phyloP scores from a whole-genome alignment of 495 filamentous ascomycete species.

The Letharia lupina region DNA sequence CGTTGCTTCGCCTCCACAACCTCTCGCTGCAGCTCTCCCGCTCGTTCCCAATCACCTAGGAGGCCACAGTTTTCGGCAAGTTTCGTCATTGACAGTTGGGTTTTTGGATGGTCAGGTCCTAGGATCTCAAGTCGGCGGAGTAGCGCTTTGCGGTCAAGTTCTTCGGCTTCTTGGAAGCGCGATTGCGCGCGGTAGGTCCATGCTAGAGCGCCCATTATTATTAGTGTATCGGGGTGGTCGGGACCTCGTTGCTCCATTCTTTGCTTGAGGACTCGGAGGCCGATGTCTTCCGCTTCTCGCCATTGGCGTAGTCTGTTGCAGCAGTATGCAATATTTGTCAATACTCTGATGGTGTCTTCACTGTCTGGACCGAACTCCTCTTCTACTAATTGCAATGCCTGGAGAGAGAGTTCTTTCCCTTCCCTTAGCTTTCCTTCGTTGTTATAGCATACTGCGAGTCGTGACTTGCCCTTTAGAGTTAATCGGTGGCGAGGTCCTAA shows the following conservation, averaged over 20 bases:
- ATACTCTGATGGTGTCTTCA: constrained; percentile 11
- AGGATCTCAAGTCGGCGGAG: constrained; percentile 22
- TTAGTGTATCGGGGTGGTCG: constrained; percentile 30
- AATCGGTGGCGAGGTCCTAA: constrained; percentile 16
- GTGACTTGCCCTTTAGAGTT: constrained; percentile 17
- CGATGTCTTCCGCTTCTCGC: constrained; percentile 26
- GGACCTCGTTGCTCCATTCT: constrained; percentile 25
- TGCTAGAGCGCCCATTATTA: constrained; percentile 26
- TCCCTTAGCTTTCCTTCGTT: constrained; percentile 1
- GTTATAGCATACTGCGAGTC: constrained; percentile 15
- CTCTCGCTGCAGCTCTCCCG: not conserved
- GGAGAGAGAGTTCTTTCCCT: constrained; percentile 13
- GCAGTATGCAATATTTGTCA: constrained; percentile 13
- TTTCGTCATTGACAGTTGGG: constrained; percentile 26
- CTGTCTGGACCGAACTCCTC: constrained; percentile 13
- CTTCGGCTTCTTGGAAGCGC: constrained; percentile 30
- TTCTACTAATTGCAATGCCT: constrained; percentile 16
- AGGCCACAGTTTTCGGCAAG: constrained; percentile 20
- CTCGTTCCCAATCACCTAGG: not conserved
- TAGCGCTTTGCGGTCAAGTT: constrained; percentile 26
- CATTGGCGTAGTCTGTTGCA: constrained; percentile 11
- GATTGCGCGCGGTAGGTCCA: constrained; percentile 24
- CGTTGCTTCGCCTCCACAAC: not conserved
- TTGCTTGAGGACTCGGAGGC: constrained; percentile 3
- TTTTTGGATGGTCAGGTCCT: constrained; percentile 29